Evolutionary conservation across 2,329 filamentous ascomycete genomes (phyloP), one percentile per base, ranked within the genome.

Genomic region (Beauveria asiatica): DNA sequence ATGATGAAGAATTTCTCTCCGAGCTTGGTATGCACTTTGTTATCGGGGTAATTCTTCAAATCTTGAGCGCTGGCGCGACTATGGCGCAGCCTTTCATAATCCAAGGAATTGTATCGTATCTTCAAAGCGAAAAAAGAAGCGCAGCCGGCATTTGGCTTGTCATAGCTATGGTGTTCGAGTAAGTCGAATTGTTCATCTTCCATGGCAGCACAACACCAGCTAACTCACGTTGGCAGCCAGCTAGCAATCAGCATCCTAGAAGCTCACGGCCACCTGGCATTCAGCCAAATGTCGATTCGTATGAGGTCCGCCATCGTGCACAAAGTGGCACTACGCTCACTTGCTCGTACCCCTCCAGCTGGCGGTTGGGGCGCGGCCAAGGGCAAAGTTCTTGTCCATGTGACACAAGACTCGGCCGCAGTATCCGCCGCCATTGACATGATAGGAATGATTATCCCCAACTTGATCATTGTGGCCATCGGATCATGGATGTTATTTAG

Each of bases 161-260:
- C 13, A 45, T 55, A n/a, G 52, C 52, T 5, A 55, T 55, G 52
- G 21, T 55, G 13, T 55, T 55, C 30, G 41, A 55, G 52, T 55
- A 55, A 25, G 52, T 52, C 8, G 6, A 55, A 13, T 1, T 30
- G 21, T 30, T 3, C 21, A 27, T 45, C n/a, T 27, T 45, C 39
- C 45, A 17, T 54, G 51, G 9, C 52, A 42, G 8, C 52, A 6
- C 25, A 42, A 16, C 39, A 23, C 39, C 16, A 44, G 21, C 45
- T 46, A 46, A 46, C 45, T 7, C 50, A 17, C 50, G 9, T 23
- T 52, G 30, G 50, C 11, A 53, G 39, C 13, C 51, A 42, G 19
- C 33, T 56, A 1, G 53, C 53, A 46, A 45, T 30, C 25, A 45
- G 17, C n/a, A 39, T 37, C 19, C 52, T 55, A 21, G 16, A 25